Base-by-base conservation (phyloP, 2,329 filamentous ascomycete genomes). In the Aspergillus pseudoglaucus region DNA sequence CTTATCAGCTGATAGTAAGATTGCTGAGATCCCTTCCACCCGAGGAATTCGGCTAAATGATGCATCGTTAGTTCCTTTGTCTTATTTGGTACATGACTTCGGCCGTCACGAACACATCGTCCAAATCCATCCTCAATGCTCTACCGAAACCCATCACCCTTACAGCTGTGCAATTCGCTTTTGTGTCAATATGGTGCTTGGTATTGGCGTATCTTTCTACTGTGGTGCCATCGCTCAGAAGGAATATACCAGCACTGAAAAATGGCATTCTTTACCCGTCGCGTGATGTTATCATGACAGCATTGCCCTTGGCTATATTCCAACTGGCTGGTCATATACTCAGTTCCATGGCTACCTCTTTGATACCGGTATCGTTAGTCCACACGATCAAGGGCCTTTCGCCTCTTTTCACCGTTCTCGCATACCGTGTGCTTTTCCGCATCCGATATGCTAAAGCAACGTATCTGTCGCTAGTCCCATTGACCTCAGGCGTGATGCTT, bases 351-450 rank as follows among this genome's bases (percentile, higher is more conserved):
- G 91, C 93, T 23, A 98, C 91, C 27, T 86, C 89, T 44, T 88
- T 90, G 65, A 97, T 98, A 47, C 91, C 93, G 0, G 93, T 98
- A 1, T 97, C 93, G 6, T 79, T 98, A 32, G 93, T 98, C 3
- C 93, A 98, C 70, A 98, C 93, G 1, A 97, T 98, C 72, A 98
- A 98, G 73, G 93, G 93, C 6, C 81, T 98, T 22, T 97, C 91
- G 2, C 93, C 93, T 3, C 76, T 98, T 6, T 94, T 98, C 67
- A 98, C 93, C 0, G 93, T 98, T 38, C 69, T 95, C 47, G 93
- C 93, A 45, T 98, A 98, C 66, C 84, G 93, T 46, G 70, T 95
- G 55, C 78, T 96, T 63, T 95, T 91, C 71, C 80, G 89, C 59
- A 94, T 97, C 52, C 83, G 81, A 56, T 97, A 98, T 67, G 89